Evolutionary conservation across 345 rosid species (phyloP), one percentile per base, ranked within the genome.

Genomic region (Cardamine occulta): DNA sequence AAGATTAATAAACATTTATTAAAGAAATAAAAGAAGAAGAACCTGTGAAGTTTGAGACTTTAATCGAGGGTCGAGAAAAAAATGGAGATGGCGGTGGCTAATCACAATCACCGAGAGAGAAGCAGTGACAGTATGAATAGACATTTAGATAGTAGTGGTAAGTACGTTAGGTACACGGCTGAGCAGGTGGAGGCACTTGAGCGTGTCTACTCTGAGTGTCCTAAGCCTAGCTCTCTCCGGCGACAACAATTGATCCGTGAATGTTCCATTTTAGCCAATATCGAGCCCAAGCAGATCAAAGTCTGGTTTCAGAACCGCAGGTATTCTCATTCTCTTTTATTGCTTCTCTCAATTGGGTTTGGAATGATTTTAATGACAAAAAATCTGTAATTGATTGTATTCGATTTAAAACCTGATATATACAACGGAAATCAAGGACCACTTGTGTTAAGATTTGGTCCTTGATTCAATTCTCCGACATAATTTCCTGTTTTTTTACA

Each of bases 241-340:
- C 82, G 99, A 74, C 99, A 93, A 52, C 99, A 96, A 73, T 72
- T 96, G 86, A 91, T 96, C 72, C 87, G 98, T 68, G 99, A 96
- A 66, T 96, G 96, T 79, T 89, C 98, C 80, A 88, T 91, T 88
- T 81, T 96, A 70, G 70, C 93, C 63, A 86, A 96, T 82, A 88
- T 96, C 42, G 99, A 96, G 83, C 96, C 99, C 23, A 96, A 93
- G 81, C 99, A 96, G 91, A 96, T 96, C 92, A 96, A 96, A 84
- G 98, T 96, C 78, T 96, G 99, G 99, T 96, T 96, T 61, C 99
- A 96, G 65, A 96, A 96, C 59, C 94, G 99, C 73, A 93, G 99
- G 99, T 91, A 81, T 12, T 6, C 1, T 6, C 1, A 0, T 32
- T 47, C 28, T 42, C 62, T 9, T 11, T 10, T 5, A 11, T 23